Evolutionary conservation across 306 rosid species (phyloP).

Genomic region (Castanea crenata): DNA sequence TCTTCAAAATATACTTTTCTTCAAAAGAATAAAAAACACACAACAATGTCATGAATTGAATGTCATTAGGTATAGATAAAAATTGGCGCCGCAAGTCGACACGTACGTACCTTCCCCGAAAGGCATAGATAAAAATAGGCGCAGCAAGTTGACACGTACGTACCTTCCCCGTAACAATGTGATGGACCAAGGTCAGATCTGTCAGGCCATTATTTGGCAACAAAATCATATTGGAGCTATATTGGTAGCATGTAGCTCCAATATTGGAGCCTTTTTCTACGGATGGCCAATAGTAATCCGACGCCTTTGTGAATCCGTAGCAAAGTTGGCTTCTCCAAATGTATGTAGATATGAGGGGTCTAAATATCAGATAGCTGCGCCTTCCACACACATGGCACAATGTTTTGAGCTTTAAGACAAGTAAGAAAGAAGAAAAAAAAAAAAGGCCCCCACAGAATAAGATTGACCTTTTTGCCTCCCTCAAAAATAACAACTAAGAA

Average conservation of each 20-base stretch:
- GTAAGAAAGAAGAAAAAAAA: no score
- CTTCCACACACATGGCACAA: not conserved
- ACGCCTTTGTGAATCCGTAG: not conserved
- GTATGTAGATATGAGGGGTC: not conserved
- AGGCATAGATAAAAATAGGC: no score
- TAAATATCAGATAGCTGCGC: not conserved
- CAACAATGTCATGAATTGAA: no score
- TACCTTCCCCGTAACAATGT: not conserved
- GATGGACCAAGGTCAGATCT: not conserved
- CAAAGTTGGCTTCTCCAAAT: not conserved
- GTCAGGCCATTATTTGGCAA: not conserved
- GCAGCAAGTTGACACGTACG: not conserved
- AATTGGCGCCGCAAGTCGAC: no score
- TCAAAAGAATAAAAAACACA: no score
- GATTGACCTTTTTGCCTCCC: slow-evolving; percentile 31
- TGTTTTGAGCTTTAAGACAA: not conserved
- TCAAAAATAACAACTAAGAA: slow-evolving; percentile 20
- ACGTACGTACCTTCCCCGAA: not conserved
- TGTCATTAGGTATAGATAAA: no score
- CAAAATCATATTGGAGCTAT: not conserved
- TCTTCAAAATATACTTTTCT: no score
- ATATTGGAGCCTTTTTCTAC: not conserved
- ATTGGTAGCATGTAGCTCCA: not conserved
- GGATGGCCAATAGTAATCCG: not conserved
- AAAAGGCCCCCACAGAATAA: not conserved